Percentiles rank a stretch among this genome's conserved stretches.
These are phyloP conservation scores for Sclerotinia subarctica DNA, from an alignment of 2,329 filamentous ascomycete genomes.

Conservation along the genomic window DNA sequence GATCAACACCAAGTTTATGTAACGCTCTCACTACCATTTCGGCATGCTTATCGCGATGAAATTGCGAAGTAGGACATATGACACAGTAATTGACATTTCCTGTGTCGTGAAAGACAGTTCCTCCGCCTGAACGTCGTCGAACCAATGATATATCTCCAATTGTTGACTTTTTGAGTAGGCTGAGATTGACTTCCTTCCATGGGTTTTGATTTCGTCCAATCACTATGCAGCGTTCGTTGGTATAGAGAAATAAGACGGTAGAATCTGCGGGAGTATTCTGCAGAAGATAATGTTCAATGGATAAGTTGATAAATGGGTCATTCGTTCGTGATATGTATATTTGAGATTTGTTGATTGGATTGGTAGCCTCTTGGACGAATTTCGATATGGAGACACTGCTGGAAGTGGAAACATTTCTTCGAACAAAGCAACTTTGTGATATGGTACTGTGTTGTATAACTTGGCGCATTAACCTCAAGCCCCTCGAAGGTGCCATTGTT, in stretches of 20 bases:
- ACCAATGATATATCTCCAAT: constrained; percentile 53
- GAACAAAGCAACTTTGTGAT: constrained; percentile 7
- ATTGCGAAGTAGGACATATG: constrained; percentile 71
- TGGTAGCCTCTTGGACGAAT: constrained; percentile 29
- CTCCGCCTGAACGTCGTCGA: constrained; percentile 81
- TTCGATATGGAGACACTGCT: not conserved
- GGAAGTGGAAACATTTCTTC: not conserved
- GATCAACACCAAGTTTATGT: constrained; percentile 52
- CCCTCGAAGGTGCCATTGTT: constrained; percentile 12
- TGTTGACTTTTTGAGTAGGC: constrained; percentile 45
- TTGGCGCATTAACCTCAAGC: not conserved
- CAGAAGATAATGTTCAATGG: constrained; percentile 87
- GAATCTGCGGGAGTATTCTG: constrained; percentile 69
- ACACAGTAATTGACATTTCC: constrained; percentile 96
- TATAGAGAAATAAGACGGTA: constrained; percentile 80
- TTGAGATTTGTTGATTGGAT: constrained; percentile 53
- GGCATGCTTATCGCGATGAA: constrained; percentile 83
- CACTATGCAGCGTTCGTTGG: constrained; percentile 82
- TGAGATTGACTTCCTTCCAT: constrained; percentile 85
- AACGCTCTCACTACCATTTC: constrained; percentile 91
- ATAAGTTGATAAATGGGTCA: constrained; percentile 86
- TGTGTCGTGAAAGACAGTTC: constrained; percentile 87
- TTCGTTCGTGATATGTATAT: constrained; percentile 67
- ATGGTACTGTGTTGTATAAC: not conserved
- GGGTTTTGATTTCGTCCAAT: constrained; percentile 97